Conservation (phyloP, 371 early-diverging fungal genomes). For the Zychaea mexicana region DNA sequence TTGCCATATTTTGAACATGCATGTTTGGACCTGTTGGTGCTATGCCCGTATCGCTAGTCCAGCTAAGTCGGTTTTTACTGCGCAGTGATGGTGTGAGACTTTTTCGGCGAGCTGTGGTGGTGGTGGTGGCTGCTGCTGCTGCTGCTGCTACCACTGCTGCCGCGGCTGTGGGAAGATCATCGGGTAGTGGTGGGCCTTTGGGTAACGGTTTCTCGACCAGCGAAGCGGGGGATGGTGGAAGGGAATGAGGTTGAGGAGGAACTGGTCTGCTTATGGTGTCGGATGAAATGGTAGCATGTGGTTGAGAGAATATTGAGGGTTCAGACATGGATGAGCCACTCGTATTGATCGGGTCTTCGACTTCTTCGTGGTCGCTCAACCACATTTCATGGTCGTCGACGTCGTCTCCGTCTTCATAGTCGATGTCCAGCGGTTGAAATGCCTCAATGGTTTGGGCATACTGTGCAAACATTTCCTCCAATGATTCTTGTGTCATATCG, state of each 20-base stretch:
- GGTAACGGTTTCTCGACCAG: conserved; percentile 22
- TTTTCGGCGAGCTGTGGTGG: too few relatives aligned
- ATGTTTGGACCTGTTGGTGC: conserved; percentile 8
- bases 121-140: not conserved
- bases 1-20: conserved; percentile 31
- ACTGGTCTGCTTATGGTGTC: conserved; percentile 9
- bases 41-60: conserved; percentile 28
- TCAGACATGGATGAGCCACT: conserved; percentile 16
- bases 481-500: conserved; percentile 48
- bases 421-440: conserved; percentile 34
- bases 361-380: conserved; percentile 16
- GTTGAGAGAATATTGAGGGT: conserved; percentile 19
- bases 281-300: conserved; percentile 13
- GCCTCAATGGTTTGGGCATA: conserved; percentile 51
- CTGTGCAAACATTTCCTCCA: conserved; percentile 49
- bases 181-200: conserved; percentile 11
- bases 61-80: conserved; percentile 20
- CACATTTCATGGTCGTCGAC: conserved; percentile 27
- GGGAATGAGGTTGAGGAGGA: not conserved
- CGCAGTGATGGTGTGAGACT: conserved; percentile 15
- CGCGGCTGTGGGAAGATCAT: not conserved
- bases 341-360: not conserved
- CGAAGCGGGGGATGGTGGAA: conserved; percentile 23
- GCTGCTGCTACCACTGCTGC: not conserved
- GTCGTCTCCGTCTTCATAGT: conserved; percentile 30